These are phyloP conservation scores for Physcomitrium patens DNA, from an alignment of 225 moss, liverwort and hornwort genomes.

Conservation along the genomic window DNA sequence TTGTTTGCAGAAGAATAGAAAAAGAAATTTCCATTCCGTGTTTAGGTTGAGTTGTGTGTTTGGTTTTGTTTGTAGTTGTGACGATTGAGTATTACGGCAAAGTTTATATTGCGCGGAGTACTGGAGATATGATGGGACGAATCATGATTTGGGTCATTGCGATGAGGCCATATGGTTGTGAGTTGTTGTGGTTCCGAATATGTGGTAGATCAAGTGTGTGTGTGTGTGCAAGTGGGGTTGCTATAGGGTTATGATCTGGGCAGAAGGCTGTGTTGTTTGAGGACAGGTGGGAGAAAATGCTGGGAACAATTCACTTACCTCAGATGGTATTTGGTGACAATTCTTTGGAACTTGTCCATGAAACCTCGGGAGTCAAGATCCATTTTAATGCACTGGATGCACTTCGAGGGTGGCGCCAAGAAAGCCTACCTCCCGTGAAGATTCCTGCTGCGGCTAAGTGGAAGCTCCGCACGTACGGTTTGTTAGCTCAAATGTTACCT, in stretches of 20 bases:
- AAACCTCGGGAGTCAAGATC: constrained; percentile 76
- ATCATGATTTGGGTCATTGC: too few relatives aligned
- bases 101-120: neutral
- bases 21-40: neutral
- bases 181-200: neutral
- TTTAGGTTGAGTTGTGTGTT: too few relatives aligned
- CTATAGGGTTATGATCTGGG: neutral
- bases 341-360: constrained; percentile 78
- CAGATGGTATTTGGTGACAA: constrained; percentile 98
- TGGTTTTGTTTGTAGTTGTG: neutral
- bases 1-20: neutral
- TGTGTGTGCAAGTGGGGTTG: neutral
- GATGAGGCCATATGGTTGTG: too few relatives aligned
- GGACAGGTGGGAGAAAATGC: constrained; percentile 78
- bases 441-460: constrained; percentile 94
- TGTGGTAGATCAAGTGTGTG: neutral
- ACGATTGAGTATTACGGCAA: neutral
- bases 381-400: constrained; percentile 94
- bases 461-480: constrained; percentile 79
- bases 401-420: constrained; percentile 83
- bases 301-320: constrained; percentile 86
- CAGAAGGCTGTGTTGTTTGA: constrained; percentile 8
- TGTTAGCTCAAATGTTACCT: constrained; percentile 2
- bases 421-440: constrained; percentile 84
- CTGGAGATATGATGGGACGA: neutral